Evolutionary conservation across 225 moss, liverwort and hornwort genomes (phyloP).

Genomic region (Bryum argenteum): DNA sequence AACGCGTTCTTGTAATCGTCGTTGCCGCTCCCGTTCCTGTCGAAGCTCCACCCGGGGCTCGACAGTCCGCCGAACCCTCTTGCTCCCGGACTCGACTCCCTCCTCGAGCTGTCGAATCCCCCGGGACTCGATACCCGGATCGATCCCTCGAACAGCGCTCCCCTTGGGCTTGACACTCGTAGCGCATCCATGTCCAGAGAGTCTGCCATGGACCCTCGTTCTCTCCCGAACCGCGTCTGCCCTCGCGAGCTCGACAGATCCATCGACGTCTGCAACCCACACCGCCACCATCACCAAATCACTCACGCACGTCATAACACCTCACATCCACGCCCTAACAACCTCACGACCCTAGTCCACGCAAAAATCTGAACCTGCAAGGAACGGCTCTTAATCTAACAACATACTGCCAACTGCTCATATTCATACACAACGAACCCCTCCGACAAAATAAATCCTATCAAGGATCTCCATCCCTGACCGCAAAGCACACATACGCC

Average conservation of each 20-base stretch:
- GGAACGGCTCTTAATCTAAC: neutral
- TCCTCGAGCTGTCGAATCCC: slow-evolving; percentile 51
- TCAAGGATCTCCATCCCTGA: neutral
- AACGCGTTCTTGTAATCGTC: slow-evolving; percentile 60
- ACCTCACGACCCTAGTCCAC: too few species aligned
- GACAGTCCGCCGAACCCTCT: slow-evolving; percentile 53
- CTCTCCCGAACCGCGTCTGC: slow-evolving; percentile 51
- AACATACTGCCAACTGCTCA: neutral
- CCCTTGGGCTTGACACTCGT: slow-evolving; percentile 52
- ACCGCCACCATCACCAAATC: neutral
- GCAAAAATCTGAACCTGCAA: too few species aligned
- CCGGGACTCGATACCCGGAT: slow-evolving; percentile 59
- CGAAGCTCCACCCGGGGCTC: slow-evolving; percentile 60
- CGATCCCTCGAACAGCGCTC: slow-evolving; percentile 55
- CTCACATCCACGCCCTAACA: too few species aligned
- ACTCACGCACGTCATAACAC: too few species aligned
- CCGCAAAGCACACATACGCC: neutral
- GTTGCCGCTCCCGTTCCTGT: slow-evolving; percentile 52
- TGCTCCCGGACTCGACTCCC: slow-evolving; percentile 58
- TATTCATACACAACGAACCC: neutral
- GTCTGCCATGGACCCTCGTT: slow-evolving; percentile 44
- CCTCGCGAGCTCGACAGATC: slow-evolving; percentile 43
- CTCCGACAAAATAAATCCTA: neutral
- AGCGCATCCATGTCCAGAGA: slow-evolving; percentile 54
- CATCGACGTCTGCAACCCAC: slow-evolving; percentile 46